Conservation (phyloP, 83 land plant genomes). For the Thuja plicata region DNA sequence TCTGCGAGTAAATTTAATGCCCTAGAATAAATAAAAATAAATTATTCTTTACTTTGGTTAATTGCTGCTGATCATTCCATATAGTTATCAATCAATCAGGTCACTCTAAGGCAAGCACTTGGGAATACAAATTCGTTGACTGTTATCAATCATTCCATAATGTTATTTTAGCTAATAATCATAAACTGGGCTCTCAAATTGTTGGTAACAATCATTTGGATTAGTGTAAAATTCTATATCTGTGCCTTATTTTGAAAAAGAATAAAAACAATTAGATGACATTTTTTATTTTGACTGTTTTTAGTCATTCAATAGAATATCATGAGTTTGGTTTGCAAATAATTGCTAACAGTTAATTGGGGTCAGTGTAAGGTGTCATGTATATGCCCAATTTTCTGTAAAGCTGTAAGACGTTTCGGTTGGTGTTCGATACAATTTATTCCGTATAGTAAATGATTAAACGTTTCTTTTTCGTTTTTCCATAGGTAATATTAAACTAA, state of each 20-base stretch:
- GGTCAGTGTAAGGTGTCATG: too few relatives aligned
- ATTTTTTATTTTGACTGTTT: too few relatives aligned
- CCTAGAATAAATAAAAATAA: neutral
- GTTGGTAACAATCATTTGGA: neutral
- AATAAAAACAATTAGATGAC: too few relatives aligned
- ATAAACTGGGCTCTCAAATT: neutral
- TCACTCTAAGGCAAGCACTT: too few relatives aligned
- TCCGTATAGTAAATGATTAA: neutral
- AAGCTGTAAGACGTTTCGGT: neutral
- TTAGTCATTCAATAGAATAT: too few relatives aligned
- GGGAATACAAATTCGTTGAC: too few relatives aligned
- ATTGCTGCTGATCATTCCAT: too few relatives aligned
- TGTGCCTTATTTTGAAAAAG: neutral
- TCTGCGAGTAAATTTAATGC: neutral
- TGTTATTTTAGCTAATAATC: neutral
- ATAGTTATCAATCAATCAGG: too few relatives aligned
- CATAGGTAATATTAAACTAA: neutral
- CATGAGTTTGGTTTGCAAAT: too few relatives aligned
- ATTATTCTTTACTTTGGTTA: too few relatives aligned
- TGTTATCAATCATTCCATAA: too few relatives aligned
- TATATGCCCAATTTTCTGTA: neutral
- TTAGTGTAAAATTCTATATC: neutral
- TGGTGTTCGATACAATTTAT: neutral
- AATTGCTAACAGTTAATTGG: too few relatives aligned
- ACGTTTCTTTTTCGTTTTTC: neutral